These are phyloP conservation scores for Fusarium falciforme DNA, from an alignment of 2,329 filamentous ascomycete species.

Conservation along the genomic window DNA sequence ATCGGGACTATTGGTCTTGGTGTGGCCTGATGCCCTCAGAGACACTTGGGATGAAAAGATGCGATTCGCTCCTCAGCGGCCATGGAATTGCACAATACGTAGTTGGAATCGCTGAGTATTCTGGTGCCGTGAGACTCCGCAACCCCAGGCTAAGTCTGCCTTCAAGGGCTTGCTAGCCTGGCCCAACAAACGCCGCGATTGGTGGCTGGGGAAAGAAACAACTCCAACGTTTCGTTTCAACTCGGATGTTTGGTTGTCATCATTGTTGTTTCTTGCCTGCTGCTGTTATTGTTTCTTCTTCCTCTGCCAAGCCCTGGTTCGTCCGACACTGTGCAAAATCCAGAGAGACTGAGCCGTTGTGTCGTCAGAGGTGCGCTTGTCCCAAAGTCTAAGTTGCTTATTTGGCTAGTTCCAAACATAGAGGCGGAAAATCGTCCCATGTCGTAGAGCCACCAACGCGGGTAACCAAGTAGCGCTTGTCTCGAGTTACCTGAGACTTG, in stretches of 20 bases:
- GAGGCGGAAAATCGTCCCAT: constrained; percentile 7
- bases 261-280: constrained; percentile 27
- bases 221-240: constrained; percentile 44
- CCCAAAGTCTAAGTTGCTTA: constrained; percentile 5
- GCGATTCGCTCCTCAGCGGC: constrained; percentile 26
- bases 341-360: constrained; percentile 1
- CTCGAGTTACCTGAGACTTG: constrained; percentile 9
- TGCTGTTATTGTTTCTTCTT: constrained; percentile 31
- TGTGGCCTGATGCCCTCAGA: constrained; percentile 40
- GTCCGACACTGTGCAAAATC: constrained; percentile 2
- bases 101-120: constrained; percentile 18
- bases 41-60: constrained; percentile 9
- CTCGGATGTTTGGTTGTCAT: constrained; percentile 34
- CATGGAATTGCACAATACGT: constrained; percentile 21
- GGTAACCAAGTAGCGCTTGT: not conserved
- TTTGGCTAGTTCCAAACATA: not conserved
- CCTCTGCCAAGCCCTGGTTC: constrained; percentile 12
- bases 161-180: constrained; percentile 30
- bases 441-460: constrained; percentile 1
- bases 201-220: constrained; percentile 30
- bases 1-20: constrained; percentile 30
- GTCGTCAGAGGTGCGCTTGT: constrained; percentile 1
- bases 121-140: constrained; percentile 12
- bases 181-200: constrained; percentile 36
- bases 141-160: constrained; percentile 24